Conservation (phyloP, 2,329 filamentous ascomycete genomes). For the Chrysoporthe austroafricana region DNA sequence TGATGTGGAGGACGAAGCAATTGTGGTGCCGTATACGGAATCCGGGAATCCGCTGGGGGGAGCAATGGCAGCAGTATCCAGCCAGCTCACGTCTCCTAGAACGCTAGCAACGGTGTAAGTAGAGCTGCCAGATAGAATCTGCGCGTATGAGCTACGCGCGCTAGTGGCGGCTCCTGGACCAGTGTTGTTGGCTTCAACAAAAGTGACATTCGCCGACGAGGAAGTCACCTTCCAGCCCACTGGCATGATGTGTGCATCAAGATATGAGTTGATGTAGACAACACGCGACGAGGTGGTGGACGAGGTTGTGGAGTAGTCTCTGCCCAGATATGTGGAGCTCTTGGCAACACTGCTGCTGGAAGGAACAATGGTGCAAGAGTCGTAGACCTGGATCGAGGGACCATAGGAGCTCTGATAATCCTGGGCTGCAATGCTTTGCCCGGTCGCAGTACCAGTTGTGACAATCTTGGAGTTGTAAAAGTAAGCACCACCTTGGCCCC, state of each 20-base stretch:
- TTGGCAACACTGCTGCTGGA: constrained; percentile 29
- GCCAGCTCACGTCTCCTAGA: constrained; percentile 39
- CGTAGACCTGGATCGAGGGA: constrained; percentile 29
- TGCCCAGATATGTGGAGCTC: constrained; percentile 35
- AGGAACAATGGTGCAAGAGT: constrained; percentile 29
- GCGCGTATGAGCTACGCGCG: constrained; percentile 32
- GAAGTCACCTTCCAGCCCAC: constrained; percentile 36
- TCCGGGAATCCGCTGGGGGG: constrained; percentile 29
- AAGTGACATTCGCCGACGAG: constrained; percentile 35
- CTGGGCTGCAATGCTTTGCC: constrained; percentile 36
- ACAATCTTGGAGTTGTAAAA: constrained; percentile 30
- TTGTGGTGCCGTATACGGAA: constrained; percentile 13
- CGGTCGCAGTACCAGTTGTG: constrained; percentile 28
- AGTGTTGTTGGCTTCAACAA: constrained; percentile 40
- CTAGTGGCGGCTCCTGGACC: constrained; percentile 35
- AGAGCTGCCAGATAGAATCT: constrained; percentile 30
- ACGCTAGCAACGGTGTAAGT: constrained; percentile 32
- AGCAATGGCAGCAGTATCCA: constrained; percentile 37
- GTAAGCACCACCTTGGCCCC: constrained; percentile 21
- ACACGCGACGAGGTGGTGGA: constrained; percentile 32
- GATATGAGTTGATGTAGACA: constrained; percentile 37
- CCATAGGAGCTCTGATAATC: constrained; percentile 35
- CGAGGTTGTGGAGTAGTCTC: constrained; percentile 33
- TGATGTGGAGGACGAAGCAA: constrained; percentile 7
- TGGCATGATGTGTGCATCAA: constrained; percentile 35